Evolutionary conservation across 2,329 filamentous ascomycete genomes (phyloP).

Genomic region (Trichophyton schoenleinii): DNA sequence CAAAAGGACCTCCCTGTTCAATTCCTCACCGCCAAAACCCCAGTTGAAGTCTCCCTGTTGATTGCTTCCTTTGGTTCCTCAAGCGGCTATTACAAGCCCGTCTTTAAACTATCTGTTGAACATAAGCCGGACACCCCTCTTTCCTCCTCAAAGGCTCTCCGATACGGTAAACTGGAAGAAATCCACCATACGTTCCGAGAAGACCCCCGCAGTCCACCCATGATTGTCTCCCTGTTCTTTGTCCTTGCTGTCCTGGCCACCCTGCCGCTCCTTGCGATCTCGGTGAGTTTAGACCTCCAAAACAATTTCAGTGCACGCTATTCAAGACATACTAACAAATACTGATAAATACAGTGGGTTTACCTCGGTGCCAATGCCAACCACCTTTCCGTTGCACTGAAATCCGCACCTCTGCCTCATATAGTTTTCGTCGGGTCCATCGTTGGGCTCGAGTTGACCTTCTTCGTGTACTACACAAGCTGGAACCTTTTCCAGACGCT

Average conservation of each 20-base stretch:
- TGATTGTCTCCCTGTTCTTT: conserved; percentile 68
- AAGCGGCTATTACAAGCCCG: conserved; percentile 51
- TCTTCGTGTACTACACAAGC: conserved; percentile 83
- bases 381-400: conserved; percentile 63
- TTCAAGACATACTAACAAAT: not conserved
- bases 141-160: conserved; percentile 53
- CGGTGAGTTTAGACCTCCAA: conserved; percentile 39
- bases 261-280: conserved; percentile 58
- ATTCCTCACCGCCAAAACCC: conserved; percentile 54
- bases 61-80: conserved; percentile 76
- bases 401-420: conserved; percentile 67
- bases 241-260: conserved; percentile 58
- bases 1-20: conserved; percentile 82
- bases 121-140: conserved; percentile 50
- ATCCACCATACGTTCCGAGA: conserved; percentile 83
- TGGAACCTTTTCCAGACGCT: conserved; percentile 90
- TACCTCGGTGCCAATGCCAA: conserved; percentile 69
- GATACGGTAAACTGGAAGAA: conserved; percentile 72
- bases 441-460: conserved; percentile 74
- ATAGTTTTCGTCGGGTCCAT: conserved; percentile 76
- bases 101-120: conserved; percentile 60
- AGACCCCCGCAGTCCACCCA: conserved; percentile 68
- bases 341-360: conserved; percentile 50
- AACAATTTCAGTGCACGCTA: not conserved
- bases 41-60: conserved; percentile 67